Percentiles rank a stretch among this genome's conserved stretches.
Conservation (phyloP, 192 early-diverging fungal genomes). For the Coemansia sp. region DNA sequence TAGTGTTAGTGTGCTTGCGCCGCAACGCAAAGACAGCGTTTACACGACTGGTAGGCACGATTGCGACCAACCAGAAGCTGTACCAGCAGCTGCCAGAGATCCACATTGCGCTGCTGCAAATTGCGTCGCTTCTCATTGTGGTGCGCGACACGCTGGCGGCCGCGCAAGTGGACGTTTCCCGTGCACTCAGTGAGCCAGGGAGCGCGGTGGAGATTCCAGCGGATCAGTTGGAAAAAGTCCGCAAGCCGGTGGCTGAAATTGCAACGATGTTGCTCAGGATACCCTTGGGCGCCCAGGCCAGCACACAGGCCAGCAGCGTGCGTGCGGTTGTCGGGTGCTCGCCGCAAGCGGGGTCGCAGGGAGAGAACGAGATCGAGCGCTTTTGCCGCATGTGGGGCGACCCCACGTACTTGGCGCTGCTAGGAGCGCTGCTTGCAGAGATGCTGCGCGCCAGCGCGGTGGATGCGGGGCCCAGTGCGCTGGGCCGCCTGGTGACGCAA, state of each 20-base stretch:
- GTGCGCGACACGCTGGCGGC: conserved; percentile 26
- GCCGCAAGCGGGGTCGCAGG: conserved; percentile 14
- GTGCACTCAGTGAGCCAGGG: not conserved
- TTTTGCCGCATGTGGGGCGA: conserved; percentile 47
- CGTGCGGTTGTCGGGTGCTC: conserved; percentile 7
- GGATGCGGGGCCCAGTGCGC: not conserved
- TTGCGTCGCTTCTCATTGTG: conserved; percentile 31
- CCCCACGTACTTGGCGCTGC: conserved; percentile 20
- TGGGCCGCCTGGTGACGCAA: conserved; percentile 19
- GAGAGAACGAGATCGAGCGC: conserved; percentile 37
- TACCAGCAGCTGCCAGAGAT: conserved; percentile 47
- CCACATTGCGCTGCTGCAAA: conserved; percentile 34
- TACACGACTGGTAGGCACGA: conserved; percentile 21
- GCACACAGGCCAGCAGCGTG: not conserved
- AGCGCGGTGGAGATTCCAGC: conserved; percentile 2
- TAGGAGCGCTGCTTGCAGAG: conserved; percentile 27
- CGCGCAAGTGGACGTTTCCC: conserved; percentile 18
- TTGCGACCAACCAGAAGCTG: conserved; percentile 37
- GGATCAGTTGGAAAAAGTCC: conserved; percentile 16
- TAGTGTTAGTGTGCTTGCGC: conserved; percentile 21
- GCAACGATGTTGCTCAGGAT: conserved; percentile 23
- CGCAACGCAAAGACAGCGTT: conserved; percentile 25
- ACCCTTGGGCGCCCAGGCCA: conserved; percentile 16
- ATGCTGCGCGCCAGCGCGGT: conserved; percentile 9
- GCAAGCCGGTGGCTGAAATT: conserved; percentile 25